A percentile compares a stretch with the other conserved stretches of the same genome.
phyloP scores from a whole-genome alignment of 2,329 filamentous ascomycete genomes.

The Chrysoporthe puriensis region DNA sequence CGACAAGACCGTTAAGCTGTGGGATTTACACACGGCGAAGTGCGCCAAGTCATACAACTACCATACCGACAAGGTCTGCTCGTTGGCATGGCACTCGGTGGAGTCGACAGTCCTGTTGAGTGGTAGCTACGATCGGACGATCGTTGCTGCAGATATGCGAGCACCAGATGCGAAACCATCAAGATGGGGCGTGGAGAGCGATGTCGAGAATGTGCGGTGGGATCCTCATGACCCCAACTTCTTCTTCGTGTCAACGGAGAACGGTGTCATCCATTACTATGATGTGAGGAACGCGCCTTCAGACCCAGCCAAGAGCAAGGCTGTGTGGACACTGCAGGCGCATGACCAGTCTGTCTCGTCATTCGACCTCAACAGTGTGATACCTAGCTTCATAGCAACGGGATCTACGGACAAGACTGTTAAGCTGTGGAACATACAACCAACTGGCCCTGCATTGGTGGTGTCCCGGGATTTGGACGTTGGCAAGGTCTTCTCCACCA shows the following conservation, averaged over 20 bases:
- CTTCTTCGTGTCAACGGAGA: constrained; percentile 95
- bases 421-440: constrained; percentile 92
- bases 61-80: constrained; percentile 98
- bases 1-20: constrained; percentile 96
- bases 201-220: constrained; percentile 92
- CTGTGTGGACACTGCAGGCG: constrained; percentile 92
- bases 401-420: constrained; percentile 93
- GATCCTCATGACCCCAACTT: constrained; percentile 90
- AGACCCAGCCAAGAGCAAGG: constrained; percentile 74
- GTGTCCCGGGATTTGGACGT: constrained; percentile 90
- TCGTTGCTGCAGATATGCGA: constrained; percentile 95
- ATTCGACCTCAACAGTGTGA: constrained; percentile 87
- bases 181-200: constrained; percentile 91
- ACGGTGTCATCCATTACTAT: constrained; percentile 88
- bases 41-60: constrained; percentile 95
- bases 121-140: constrained; percentile 92
- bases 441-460: constrained; percentile 84
- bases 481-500: constrained; percentile 89
- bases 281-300: constrained; percentile 79
- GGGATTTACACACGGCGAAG: constrained; percentile 90
- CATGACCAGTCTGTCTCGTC: constrained; percentile 91
- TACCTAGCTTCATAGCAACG: constrained; percentile 92
- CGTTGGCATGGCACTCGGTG: constrained; percentile 86
- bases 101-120: constrained; percentile 89
- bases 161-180: constrained; percentile 81